Evolutionary conservation across 768 basidiomycete species (phyloP).

Genomic region (Phanerochaete carnosa): DNA sequence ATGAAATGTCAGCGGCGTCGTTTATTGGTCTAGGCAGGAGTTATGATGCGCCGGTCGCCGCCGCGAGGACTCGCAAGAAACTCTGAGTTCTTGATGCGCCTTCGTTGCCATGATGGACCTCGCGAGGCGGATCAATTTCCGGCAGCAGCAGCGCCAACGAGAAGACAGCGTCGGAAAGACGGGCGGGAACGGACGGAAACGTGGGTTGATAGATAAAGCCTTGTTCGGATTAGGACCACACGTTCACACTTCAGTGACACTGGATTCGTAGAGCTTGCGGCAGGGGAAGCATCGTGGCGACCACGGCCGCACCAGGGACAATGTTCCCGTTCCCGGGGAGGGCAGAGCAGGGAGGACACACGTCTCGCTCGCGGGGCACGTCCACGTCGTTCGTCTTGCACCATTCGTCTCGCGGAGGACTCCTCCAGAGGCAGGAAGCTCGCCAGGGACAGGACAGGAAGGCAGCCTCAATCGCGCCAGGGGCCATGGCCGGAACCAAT

Average conservation of each 20-base stretch:
- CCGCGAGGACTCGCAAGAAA: background rate
- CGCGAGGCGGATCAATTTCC: background rate
- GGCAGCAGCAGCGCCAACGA: background rate
- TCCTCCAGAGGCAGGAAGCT: background rate
- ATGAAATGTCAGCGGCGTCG: background rate
- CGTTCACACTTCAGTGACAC: background rate
- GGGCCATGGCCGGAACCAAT: slow-evolving; percentile 16
- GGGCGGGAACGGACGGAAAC: background rate
- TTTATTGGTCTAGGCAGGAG: no score
- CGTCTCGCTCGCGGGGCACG: background rate
- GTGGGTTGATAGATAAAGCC: background rate
- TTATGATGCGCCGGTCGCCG: no score
- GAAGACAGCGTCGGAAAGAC: background rate
- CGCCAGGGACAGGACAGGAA: slow-evolving; percentile 9
- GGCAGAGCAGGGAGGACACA: background rate
- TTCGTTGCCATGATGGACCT: background rate
- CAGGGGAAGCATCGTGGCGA: background rate
- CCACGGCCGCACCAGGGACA: background rate
- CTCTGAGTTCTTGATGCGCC: background rate
- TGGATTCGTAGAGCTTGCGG: background rate
- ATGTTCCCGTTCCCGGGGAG: background rate
- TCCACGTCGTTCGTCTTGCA: background rate
- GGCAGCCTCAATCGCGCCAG: slow-evolving; percentile 8
- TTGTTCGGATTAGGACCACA: background rate
- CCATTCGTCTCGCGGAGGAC: background rate